Evolutionary conservation across 768 basidiomycete genomes (phyloP).

Genomic region (Hirschioporus abietinus): DNA sequence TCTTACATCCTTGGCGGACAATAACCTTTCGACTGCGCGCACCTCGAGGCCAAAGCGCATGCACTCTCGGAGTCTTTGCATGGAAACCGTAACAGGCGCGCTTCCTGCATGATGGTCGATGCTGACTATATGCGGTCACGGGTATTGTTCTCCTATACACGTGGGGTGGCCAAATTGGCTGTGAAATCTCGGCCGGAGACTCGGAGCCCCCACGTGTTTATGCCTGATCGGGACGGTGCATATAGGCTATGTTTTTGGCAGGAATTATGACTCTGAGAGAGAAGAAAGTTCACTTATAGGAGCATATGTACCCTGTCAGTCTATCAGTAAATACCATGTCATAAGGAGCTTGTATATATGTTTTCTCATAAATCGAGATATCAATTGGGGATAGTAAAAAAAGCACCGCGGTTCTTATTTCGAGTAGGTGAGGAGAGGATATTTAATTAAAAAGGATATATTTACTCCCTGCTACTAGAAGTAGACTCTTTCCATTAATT

Average conservation of each 20-base stretch:
- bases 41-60: neutral
- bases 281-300: neutral
- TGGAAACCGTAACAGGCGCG: neutral
- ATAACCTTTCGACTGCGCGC: neutral
- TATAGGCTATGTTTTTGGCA: neutral
- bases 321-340: no score
- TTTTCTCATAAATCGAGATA: no score
- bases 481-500: no score
- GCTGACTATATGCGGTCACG: neutral
- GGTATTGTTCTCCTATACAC: neutral
- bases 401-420: no score
- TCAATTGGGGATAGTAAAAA: no score
- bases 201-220: neutral
- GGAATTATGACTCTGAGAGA: neutral
- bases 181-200: neutral
- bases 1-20: neutral
- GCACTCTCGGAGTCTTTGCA: neutral
- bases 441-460: no score
- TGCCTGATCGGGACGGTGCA: neutral
- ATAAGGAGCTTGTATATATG: no score
- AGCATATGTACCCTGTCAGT: no score
- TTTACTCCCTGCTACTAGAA: no score
- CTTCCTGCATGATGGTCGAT: neutral
- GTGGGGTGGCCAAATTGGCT: neutral
- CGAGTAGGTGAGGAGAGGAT: no score